phyloP scores from a whole-genome alignment of 495 filamentous ascomycete genomes.

The Cenococcum geophilum region DNA sequence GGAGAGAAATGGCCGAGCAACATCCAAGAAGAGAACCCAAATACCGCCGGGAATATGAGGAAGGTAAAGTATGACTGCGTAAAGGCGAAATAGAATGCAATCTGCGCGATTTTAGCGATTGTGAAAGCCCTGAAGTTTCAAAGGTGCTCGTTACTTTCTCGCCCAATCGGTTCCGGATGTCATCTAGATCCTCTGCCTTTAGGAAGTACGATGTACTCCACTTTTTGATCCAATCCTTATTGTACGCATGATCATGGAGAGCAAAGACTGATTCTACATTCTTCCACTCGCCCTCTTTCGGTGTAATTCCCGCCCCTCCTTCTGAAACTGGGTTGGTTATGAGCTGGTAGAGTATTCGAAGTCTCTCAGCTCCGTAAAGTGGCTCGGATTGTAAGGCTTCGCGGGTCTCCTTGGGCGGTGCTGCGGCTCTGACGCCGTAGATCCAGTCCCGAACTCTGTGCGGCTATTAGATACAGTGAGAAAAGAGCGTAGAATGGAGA shows the following conservation, averaged over 20 bases:
- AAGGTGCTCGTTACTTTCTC: conserved; percentile 58
- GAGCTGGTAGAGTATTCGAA: conserved; percentile 77
- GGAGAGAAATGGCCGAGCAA: conserved; percentile 78
- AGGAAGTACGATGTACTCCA: conserved; percentile 82
- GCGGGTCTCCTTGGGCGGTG: conserved; percentile 69
- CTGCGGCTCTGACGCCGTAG: conserved; percentile 72
- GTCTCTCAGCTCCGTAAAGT: conserved; percentile 78
- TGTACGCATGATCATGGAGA: conserved; percentile 80
- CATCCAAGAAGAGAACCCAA: conserved; percentile 77
- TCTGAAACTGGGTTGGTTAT: conserved; percentile 75
- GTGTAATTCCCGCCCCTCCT: conserved; percentile 85
- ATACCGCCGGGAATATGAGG: conserved; percentile 72
- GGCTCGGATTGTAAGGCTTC: conserved; percentile 58
- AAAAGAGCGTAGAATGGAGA: not conserved
- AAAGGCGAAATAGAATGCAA: conserved; percentile 96
- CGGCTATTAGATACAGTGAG: conserved; percentile 7
- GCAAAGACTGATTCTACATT: conserved; percentile 79
- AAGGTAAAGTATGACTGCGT: conserved; percentile 88
- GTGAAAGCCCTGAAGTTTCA: not conserved
- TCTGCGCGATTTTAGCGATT: conserved; percentile 36
- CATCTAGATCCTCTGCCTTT: conserved; percentile 66
- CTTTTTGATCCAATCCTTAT: conserved; percentile 81
- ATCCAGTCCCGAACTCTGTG: conserved; percentile 91
- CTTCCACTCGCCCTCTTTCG: conserved; percentile 76
- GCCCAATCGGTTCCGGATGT: conserved; percentile 82